Evolutionary conservation across 129 eudicot species (phyloP).

Genomic region (Lactuca saligna): DNA sequence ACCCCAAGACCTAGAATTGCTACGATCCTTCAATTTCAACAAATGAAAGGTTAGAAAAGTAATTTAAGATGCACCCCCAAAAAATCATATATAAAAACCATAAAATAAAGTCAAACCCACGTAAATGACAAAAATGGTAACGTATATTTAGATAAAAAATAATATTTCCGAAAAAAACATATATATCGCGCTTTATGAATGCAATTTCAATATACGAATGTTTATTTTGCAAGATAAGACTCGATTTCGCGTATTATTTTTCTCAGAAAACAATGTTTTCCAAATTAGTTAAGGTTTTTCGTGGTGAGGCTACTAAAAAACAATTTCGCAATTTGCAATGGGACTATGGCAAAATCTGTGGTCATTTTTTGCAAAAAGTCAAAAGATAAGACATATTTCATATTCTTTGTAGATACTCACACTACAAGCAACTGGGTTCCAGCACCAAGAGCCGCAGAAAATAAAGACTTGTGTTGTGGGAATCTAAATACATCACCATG

Average conservation of each 20-base stretch:
- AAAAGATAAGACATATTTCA: background rate
- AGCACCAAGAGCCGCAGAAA: conserved; percentile 70
- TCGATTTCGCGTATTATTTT: no score
- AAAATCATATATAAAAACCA: background rate
- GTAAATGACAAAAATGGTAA: background rate
- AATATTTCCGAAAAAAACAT: no score
- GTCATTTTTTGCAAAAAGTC: background rate
- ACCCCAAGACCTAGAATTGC: conserved; percentile 51
- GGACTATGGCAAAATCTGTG: background rate
- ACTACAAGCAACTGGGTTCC: conserved; percentile 63
- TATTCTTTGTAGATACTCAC: conserved; percentile 38
- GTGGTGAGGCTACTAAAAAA: background rate
- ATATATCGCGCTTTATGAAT: background rate
- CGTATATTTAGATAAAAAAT: background rate
- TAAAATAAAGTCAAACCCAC: background rate
- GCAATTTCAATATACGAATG: background rate
- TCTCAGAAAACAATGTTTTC: background rate
- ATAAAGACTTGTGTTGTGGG: conserved; percentile 63
- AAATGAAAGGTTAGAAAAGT: background rate
- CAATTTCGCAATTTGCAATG: background rate
- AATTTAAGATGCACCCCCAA: background rate
- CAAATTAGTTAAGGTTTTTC: no score
- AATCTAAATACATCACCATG: conserved; percentile 84
- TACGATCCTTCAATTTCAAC: conserved; percentile 41
- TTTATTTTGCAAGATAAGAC: no score